phyloP scores from a whole-genome alignment of 192 early-diverging fungal genomes.

The Mortierella antarctica region DNA sequence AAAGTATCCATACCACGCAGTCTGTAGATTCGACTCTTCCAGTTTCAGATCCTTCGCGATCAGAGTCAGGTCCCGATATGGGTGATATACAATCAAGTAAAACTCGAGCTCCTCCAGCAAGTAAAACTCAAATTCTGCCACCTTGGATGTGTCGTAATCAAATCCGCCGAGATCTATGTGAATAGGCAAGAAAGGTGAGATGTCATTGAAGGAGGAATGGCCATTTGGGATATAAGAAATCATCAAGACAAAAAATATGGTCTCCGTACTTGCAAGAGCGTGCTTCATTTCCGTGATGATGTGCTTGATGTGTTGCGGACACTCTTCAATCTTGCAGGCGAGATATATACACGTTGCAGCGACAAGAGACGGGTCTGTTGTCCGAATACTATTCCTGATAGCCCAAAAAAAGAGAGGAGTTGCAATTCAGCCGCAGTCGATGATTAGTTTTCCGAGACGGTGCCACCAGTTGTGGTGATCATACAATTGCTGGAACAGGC shows the following conservation, averaged over 20 bases:
- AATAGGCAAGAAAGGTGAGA: neutral
- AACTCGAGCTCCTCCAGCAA: slow-evolving; percentile 92
- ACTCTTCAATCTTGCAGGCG: slow-evolving; percentile 93
- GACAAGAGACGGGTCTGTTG: slow-evolving; percentile 84
- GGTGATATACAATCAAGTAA: slow-evolving; percentile 89
- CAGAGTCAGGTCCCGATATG: slow-evolving; percentile 80
- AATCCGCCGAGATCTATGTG: slow-evolving; percentile 61
- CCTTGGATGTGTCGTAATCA: slow-evolving; percentile 75
- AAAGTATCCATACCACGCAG: slow-evolving; percentile 57
- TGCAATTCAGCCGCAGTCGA: no score
- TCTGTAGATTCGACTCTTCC: slow-evolving; percentile 66
- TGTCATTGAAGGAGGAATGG: neutral
- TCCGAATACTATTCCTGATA: slow-evolving; percentile 76
- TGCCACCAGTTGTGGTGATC: neutral
- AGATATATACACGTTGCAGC: slow-evolving; percentile 85
- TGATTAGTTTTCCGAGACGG: neutral
- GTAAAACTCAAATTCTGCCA: slow-evolving; percentile 95
- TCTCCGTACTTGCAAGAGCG: slow-evolving; percentile 24
- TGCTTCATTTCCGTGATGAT: slow-evolving; percentile 64
- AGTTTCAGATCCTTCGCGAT: slow-evolving; percentile 64
- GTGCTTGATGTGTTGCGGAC: slow-evolving; percentile 69
- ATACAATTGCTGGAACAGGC: neutral
- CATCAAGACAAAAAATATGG: neutral
- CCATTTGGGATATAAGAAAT: neutral
- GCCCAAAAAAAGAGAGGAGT: neutral